These are phyloP conservation scores for Puya raimondii DNA, from an alignment of 176 grass and related monocot species.

Conservation along the genomic window DNA sequence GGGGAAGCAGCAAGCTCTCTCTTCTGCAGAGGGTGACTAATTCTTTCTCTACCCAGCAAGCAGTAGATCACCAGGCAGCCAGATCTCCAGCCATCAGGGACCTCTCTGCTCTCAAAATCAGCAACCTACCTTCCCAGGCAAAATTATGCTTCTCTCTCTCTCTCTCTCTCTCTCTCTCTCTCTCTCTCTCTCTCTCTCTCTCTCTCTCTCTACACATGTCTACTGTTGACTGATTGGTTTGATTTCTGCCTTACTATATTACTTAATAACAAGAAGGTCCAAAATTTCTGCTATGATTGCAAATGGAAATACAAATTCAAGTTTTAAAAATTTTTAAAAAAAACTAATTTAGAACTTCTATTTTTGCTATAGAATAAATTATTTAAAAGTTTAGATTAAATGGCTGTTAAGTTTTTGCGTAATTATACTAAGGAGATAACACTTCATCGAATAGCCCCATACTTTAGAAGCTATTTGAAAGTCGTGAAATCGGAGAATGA, in stretches of 20 bases:
- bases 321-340: too few relatives aligned
- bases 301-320: too few relatives aligned
- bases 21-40: not conserved
- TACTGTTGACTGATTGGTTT: not conserved
- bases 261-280: too few relatives aligned
- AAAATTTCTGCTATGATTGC: too few relatives aligned
- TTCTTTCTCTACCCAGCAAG: slow-evolving; percentile 41
- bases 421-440: too few relatives aligned
- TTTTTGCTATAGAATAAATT: too few relatives aligned
- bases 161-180: not conserved
- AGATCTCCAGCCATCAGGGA: slow-evolving; percentile 13
- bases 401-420: too few relatives aligned
- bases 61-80: slow-evolving; percentile 11
- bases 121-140: slow-evolving; percentile 44
- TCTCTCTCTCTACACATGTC: not conserved
- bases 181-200: not conserved
- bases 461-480: too few relatives aligned
- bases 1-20: slow-evolving; percentile 10
- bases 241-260: not conserved
- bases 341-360: too few relatives aligned
- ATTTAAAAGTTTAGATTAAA: too few relatives aligned
- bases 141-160: not conserved
- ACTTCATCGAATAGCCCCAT: too few relatives aligned
- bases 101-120: slow-evolving; percentile 47
- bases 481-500: too few relatives aligned